Conservation (phyloP, 73 alveolate genomes). For the Tetrahymena elliotti region DNA sequence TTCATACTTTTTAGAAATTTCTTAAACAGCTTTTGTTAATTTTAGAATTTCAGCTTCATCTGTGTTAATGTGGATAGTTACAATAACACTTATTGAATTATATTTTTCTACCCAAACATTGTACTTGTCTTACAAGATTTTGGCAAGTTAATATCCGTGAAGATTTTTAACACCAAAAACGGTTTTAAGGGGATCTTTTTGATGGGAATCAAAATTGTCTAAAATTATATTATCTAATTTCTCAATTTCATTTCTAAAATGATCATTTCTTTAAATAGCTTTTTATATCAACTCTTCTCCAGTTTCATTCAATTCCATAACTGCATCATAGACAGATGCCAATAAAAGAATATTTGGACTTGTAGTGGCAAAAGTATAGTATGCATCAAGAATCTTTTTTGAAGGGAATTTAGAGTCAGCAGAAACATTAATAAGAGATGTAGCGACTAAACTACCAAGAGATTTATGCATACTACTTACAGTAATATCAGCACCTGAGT, state of each 20-base stretch:
- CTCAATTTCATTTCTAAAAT: background rate
- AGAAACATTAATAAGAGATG: slow-evolving; percentile 16
- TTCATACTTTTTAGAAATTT: background rate
- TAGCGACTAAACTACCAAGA: slow-evolving; percentile 11
- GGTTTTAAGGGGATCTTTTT: slow-evolving; percentile 18
- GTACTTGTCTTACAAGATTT: background rate
- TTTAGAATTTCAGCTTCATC: background rate
- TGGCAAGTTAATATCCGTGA: background rate
- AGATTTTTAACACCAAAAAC: slow-evolving; percentile 5
- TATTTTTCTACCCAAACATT: slow-evolving; percentile 5
- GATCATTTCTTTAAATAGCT: background rate
- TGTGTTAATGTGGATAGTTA: slow-evolving; percentile 11
- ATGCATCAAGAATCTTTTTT: background rate
- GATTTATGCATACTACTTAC: slow-evolving; percentile 3
- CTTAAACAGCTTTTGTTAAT: background rate
- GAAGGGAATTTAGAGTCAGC: background rate
- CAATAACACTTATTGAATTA: background rate
- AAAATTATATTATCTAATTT: slow-evolving; percentile 6
- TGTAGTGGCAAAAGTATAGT: slow-evolving; percentile 1
- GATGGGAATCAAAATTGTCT: background rate
- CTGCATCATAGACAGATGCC: slow-evolving; percentile 17
- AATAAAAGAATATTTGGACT: slow-evolving; percentile 3
- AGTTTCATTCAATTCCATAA: background rate
- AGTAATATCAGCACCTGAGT: slow-evolving; percentile 23
- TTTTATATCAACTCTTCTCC: background rate